Evolutionary conservation across 805 yeast species (phyloP).

Genomic region (Starmerella kuoi): DNA sequence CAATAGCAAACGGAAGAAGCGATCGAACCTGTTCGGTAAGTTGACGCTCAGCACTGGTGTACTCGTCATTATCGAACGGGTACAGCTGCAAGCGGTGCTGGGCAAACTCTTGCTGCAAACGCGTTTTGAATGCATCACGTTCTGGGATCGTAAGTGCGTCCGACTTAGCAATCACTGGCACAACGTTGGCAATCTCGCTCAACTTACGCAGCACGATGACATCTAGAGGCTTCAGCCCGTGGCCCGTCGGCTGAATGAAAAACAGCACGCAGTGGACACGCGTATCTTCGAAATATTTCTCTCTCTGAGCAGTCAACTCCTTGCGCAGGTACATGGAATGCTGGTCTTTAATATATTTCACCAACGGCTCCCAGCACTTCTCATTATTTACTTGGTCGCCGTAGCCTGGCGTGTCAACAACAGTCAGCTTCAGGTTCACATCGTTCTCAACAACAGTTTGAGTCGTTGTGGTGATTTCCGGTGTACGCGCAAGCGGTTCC

Average conservation of each 20-base stretch:
- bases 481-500: constrained; percentile 73
- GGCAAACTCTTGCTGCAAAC: constrained; percentile 60
- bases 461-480: constrained; percentile 49
- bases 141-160: constrained; percentile 82
- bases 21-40: constrained; percentile 27
- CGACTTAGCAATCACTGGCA: constrained; percentile 89
- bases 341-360: constrained; percentile 89
- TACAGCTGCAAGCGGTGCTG: constrained; percentile 64
- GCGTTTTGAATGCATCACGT: constrained; percentile 63
- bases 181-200: constrained; percentile 81
- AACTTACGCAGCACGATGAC: constrained; percentile 69
- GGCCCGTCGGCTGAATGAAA: constrained; percentile 79
- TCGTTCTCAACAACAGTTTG: constrained; percentile 64
- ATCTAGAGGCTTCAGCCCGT: constrained; percentile 76
- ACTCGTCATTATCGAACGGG: constrained; percentile 53
- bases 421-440: constrained; percentile 71
- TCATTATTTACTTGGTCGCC: constrained; percentile 94
- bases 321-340: constrained; percentile 82
- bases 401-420: constrained; percentile 95
- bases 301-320: constrained; percentile 91
- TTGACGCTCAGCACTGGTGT: constrained; percentile 30
- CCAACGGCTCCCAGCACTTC: constrained; percentile 92
- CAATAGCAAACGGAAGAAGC: constrained; percentile 77
- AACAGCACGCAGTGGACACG: constrained; percentile 89
- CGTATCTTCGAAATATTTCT: constrained; percentile 65